phyloP scores from a whole-genome alignment of 305 asterid genomes.

The Rubia peregrina region DNA sequence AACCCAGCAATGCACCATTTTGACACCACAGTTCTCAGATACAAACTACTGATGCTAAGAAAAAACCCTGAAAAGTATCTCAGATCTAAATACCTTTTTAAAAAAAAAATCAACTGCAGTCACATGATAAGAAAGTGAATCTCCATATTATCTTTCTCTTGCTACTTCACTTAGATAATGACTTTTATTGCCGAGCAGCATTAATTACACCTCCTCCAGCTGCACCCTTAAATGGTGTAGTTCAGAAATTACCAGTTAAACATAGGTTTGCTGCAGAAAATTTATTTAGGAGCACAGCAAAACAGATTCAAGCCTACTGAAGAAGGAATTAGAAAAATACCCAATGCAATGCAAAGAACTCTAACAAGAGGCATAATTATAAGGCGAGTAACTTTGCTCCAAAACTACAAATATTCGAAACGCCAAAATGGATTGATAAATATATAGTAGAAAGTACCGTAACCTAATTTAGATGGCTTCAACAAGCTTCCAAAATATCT shows the following conservation, averaged over 20 bases:
- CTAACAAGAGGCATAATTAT: neutral
- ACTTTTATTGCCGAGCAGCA: neutral
- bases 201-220: neutral
- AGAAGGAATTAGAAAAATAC: too few relatives aligned
- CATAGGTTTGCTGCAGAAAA: neutral
- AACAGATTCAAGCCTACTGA: too few relatives aligned
- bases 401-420: neutral
- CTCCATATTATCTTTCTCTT: neutral
- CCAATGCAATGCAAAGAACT: neutral
- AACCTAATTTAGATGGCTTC: slow-evolving; percentile 70
- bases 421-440: neutral
- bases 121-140: neutral
- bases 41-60: neutral
- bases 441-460: slow-evolving; percentile 9
- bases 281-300: too few relatives aligned
- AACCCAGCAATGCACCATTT: neutral
- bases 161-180: neutral
- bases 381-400: neutral
- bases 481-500: slow-evolving; percentile 69
- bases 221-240: neutral
- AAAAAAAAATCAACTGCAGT: neutral
- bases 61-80: too few relatives aligned
- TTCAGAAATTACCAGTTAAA: neutral
- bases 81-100: neutral
- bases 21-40: neutral